Evolutionary conservation across 2,329 filamentous ascomycete genomes (phyloP).

Genomic region (Hypoxylon sp.): DNA sequence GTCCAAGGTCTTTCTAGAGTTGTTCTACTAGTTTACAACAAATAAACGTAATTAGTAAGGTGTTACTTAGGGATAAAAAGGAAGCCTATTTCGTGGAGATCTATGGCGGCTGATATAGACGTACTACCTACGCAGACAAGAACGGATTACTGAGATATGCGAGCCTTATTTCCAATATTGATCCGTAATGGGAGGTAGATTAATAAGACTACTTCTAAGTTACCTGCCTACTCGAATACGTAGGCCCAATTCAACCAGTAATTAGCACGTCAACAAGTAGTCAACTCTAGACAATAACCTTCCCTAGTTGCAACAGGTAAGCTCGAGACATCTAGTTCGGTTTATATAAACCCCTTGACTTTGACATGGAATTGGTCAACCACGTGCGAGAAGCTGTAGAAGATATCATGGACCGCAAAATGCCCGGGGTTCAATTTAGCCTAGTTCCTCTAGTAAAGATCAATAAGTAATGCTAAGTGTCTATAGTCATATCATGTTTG

Average conservation of each 20-base stretch:
- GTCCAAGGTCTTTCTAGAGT: too few species aligned
- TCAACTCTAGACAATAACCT: too few species aligned
- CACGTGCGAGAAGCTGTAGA: conserved; percentile 1
- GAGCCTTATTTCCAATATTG: neutral
- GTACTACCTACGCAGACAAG: neutral
- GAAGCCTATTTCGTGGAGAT: too few species aligned
- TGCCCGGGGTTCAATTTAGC: conserved; percentile 6
- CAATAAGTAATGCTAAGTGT: conserved; percentile 15
- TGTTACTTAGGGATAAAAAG: too few species aligned
- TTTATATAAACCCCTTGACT: neutral
- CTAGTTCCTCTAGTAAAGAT: conserved; percentile 7
- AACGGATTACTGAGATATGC: neutral
- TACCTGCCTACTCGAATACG: neutral
- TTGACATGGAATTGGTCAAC: neutral
- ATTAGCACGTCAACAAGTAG: too few species aligned
- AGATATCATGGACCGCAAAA: conserved; percentile 8
- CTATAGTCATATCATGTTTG: conserved; percentile 15
- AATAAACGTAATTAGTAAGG: too few species aligned
- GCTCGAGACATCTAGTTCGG: too few species aligned
- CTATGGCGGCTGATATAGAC: too few species aligned
- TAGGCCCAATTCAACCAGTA: too few species aligned
- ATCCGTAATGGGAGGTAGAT: neutral
- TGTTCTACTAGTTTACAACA: too few species aligned
- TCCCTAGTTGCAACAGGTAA: too few species aligned
- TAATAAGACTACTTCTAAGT: neutral